Percentiles rank a stretch among this genome's conserved stretches.
phyloP scores from a whole-genome alignment of 768 basidiomycete species.

The Boletus reticuloceps region DNA sequence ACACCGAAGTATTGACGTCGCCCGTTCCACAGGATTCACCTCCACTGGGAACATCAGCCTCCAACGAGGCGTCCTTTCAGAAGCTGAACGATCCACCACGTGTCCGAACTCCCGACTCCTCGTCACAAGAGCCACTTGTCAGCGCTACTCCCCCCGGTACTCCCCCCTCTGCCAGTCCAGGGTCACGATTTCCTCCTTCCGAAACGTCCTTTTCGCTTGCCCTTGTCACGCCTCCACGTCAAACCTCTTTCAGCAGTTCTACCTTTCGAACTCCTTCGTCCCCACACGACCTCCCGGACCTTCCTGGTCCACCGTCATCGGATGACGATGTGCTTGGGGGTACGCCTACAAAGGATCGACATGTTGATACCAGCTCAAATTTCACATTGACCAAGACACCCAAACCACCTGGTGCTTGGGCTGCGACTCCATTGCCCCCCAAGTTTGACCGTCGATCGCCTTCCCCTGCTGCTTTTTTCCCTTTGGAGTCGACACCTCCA shows the following conservation, averaged over 20 bases:
- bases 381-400: conserved; percentile 43
- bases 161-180: conserved; percentile 14
- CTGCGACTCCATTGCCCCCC: conserved; percentile 36
- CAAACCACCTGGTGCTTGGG: conserved; percentile 46
- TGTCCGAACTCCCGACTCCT: conserved; percentile 1
- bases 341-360: conserved; percentile 21
- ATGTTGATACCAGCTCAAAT: conserved; percentile 17
- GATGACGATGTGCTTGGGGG: conserved; percentile 43
- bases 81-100: conserved; percentile 16
- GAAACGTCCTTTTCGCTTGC: conserved; percentile 17
- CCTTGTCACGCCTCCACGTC: conserved; percentile 49
- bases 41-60: conserved; percentile 2
- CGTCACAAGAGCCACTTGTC: conserved; percentile 4
- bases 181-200: neutral
- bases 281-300: conserved; percentile 57
- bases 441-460: conserved; percentile 10
- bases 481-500: conserved; percentile 27
- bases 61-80: conserved; percentile 18
- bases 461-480: conserved; percentile 18
- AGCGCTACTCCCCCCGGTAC: conserved; percentile 26
- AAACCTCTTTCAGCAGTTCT: conserved; percentile 38
- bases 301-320: conserved; percentile 64
- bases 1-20: conserved; percentile 29
- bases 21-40: conserved; percentile 20
- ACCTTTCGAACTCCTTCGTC: conserved; percentile 64